Conservation (phyloP, 352 stramenopile species). For the Phytophthora pini region DNA sequence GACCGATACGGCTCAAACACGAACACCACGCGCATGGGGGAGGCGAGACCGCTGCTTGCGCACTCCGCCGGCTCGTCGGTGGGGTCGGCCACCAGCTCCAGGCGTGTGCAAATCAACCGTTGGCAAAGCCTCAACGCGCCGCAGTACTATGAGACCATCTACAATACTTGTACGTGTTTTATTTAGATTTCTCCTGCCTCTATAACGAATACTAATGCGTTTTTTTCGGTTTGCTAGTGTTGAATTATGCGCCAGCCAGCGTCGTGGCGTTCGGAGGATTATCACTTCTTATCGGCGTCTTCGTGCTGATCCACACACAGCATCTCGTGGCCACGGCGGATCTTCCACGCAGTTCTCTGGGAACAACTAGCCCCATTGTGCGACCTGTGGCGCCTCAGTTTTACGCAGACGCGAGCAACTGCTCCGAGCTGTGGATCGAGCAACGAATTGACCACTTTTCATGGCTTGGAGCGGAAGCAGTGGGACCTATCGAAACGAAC, state of each 20-base stretch:
- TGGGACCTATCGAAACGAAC: constrained; percentile 12
- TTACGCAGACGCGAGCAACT: constrained; percentile 68
- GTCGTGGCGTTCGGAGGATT: constrained; percentile 58
- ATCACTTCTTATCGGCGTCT: constrained; percentile 59
- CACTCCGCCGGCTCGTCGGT: constrained; percentile 31
- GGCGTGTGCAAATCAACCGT: constrained; percentile 31
- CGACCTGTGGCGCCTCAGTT: constrained; percentile 16
- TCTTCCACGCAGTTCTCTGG: constrained; percentile 48
- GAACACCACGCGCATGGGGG: constrained; percentile 4
- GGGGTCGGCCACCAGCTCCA: constrained; percentile 34
- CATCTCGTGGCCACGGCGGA: constrained; percentile 53
- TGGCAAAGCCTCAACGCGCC: constrained; percentile 41
- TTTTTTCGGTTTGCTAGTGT: constrained; percentile 18
- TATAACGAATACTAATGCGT: constrained; percentile 3
- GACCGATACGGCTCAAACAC: constrained; percentile 4
- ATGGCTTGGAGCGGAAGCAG: constrained; percentile 47
- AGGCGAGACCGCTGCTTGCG: constrained; percentile 36
- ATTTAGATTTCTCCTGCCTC: no score
- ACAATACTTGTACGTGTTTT: constrained; percentile 37
- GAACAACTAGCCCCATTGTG: constrained; percentile 18
- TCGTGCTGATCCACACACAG: constrained; percentile 79
- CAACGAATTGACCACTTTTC: constrained; percentile 93
- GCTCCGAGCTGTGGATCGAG: constrained; percentile 85
- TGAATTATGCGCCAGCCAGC: constrained; percentile 47
- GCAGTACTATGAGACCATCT: constrained; percentile 41